These are phyloP conservation scores for Dactylellina sp. DNA, from an alignment of 2,329 filamentous ascomycete species.

Conservation along the genomic window DNA sequence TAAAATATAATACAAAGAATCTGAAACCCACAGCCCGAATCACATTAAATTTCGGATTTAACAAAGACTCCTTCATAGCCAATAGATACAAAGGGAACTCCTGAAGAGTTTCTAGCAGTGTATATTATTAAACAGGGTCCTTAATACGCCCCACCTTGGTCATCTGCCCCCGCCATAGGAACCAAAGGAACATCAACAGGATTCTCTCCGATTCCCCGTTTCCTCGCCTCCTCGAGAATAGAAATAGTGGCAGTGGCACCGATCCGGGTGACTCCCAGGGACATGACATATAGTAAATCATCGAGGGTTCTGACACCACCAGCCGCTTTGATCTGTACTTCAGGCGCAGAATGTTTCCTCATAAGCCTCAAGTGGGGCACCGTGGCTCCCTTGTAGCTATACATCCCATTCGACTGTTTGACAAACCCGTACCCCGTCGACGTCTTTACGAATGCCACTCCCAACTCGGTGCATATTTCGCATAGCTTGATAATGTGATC, in stretches of 20 bases:
- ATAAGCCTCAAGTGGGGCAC: constrained; percentile 69
- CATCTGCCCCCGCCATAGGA: constrained; percentile 35
- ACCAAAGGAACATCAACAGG: constrained; percentile 61
- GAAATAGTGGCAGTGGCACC: constrained; percentile 70
- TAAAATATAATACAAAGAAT: constrained; percentile 7
- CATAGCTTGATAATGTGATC: constrained; percentile 69
- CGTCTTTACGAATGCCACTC: constrained; percentile 72
- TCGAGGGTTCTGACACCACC: constrained; percentile 71
- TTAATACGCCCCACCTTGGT: constrained; percentile 28
- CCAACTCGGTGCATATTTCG: constrained; percentile 68
- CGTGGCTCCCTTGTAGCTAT: constrained; percentile 70
- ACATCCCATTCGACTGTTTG: constrained; percentile 68
- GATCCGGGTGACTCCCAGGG: constrained; percentile 69
- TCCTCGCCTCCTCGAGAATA: constrained; percentile 70
- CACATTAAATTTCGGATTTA: not conserved
- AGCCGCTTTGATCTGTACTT: constrained; percentile 71
- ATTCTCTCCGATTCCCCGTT: constrained; percentile 66
- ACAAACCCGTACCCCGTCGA: constrained; percentile 73
- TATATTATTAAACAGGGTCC: not conserved
- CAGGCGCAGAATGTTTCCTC: constrained; percentile 65
- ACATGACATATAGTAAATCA: constrained; percentile 69
- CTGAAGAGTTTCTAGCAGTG: not conserved
- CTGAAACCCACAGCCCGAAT: not conserved
- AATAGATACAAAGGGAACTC: too few relatives aligned
- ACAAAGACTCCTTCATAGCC: too few relatives aligned